Base-by-base conservation (phyloP, 1,139 yeast species). In the Candida labiduridarum region DNA sequence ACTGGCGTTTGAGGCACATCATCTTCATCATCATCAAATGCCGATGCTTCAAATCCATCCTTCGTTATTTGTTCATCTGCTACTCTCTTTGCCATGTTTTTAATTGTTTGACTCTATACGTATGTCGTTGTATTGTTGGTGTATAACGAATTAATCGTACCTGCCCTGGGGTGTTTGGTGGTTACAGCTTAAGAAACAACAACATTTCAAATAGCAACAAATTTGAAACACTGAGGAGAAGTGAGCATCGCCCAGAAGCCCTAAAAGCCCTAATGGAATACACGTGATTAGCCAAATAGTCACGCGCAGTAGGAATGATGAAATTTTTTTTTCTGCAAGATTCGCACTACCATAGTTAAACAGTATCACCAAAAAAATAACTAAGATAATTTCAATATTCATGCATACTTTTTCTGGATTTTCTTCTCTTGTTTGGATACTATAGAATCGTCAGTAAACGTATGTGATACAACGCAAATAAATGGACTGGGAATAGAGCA, bases 1-100 rank as follows among this genome's bases (percentile, higher is more conserved):
- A 58, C 60, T 33, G 74, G 39, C 11, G 39, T 39, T 19, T 54
- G 52, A 29, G 47, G 64, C 25, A 63, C 71, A 22, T 66, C 76
- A 29, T 69, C 80, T 14, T 72, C 81, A 15, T 65, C 69, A 35
- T 69, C 76, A 15, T 56, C 59, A 25, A 62, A 61, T 22, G 63
- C 69, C 30, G 63, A 68, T 40, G 60, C 59, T n/a, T 56, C 67
- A 19, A 58, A 54, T 41, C 59, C 66, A 51, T 80, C 83, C 57
- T 80, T 72, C 41, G 82, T 77, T 56, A 83, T 76, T 60, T 83
- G 89, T 31, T 74, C 76, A 46, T 72, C 81, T 3, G 95, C 92
- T 48, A 75, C 70, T 71, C 96, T 77, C 64, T 88, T 87, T n/a
- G 84, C 74, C 86, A 83, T 82, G 5, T 10, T 34, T 34, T 16